Base-by-base conservation (phyloP, 306 rosid genomes). In the Glycine latifolia region DNA sequence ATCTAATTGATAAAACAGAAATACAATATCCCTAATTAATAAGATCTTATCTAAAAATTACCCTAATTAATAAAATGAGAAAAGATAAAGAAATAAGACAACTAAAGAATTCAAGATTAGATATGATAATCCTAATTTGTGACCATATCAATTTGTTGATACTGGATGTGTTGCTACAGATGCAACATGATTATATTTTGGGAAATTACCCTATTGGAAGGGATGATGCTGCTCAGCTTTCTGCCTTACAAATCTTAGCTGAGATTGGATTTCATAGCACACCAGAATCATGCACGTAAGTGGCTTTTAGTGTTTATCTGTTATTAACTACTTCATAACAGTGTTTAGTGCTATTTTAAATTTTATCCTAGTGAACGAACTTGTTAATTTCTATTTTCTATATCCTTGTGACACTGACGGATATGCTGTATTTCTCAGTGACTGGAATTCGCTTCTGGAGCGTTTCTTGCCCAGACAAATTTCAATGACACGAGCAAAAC, bases 191-290 rank as follows among this genome's bases (percentile, higher is more conserved):
- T 91, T 95, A 93, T 88, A 88, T 95, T 81, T 83, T 91, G 90
- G 99, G 99, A 6, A 95, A 95, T 87, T 95, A 93, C 86, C 99
- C 99, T 54, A 91, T 93, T 74, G 99, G 99, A 87, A 90, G 95
- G 70, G 99, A 95, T 39, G 99, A 95, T 85, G 99, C 98, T 81
- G 92, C 94, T 14, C 98, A 93, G 87, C 90, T 95, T 80, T 95
- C 98, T 84, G 97, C 99, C 49, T 84, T 95, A 83, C 99, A 95
- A 86, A 93, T 93, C 63, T 78, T 93, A 82, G 97, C 93, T 67
- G 96, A 91, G 85, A 92, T 95, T 82, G 99, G 98, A 79, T 89
- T 83, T 81, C 67, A 87, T 63, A 77, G 74, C 60, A 48, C 89
- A 67, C 97, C 97, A 8, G 97, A 95, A 81, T 85, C 97, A 67